phyloP scores from a whole-genome alignment of 2,329 filamentous ascomycete species.

The Ustilaginoidea virens region DNA sequence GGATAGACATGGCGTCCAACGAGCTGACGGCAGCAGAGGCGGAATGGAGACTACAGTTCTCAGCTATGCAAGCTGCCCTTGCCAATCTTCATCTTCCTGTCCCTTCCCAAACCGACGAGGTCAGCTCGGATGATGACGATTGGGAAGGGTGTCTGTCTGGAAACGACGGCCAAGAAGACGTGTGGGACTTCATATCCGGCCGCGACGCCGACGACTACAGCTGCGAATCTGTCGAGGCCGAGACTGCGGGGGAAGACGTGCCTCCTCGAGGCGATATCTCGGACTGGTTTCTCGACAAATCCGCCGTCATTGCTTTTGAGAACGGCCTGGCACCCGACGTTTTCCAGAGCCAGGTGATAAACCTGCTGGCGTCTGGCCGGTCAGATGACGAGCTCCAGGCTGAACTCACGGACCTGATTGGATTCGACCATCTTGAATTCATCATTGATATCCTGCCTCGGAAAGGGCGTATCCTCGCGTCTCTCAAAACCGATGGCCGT shows the following conservation, averaged over 20 bases:
- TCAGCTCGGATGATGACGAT: slow-evolving; percentile 49
- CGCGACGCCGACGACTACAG: slow-evolving; percentile 50
- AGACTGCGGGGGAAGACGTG: slow-evolving; percentile 27
- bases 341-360: slow-evolving; percentile 64
- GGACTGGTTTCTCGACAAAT: slow-evolving; percentile 59
- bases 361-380: slow-evolving; percentile 51
- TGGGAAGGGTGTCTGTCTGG: slow-evolving; percentile 38
- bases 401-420: slow-evolving; percentile 73
- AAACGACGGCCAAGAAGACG: slow-evolving; percentile 58
- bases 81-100: slow-evolving; percentile 47
- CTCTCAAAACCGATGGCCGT: slow-evolving; percentile 18
- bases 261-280: slow-evolving; percentile 26
- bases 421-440: slow-evolving; percentile 86
- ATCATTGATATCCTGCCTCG: slow-evolving; percentile 80
- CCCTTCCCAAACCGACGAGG: slow-evolving; percentile 23
- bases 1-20: slow-evolving; percentile 16
- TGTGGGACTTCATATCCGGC: slow-evolving; percentile 86
- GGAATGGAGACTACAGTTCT: slow-evolving; percentile 75
- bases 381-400: slow-evolving; percentile 84
- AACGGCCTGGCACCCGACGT: slow-evolving; percentile 52
- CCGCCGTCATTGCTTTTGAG: slow-evolving; percentile 48
- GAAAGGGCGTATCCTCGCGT: slow-evolving; percentile 48
- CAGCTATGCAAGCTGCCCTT: slow-evolving; percentile 74
- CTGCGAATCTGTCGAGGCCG: slow-evolving; percentile 45
- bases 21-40: slow-evolving; percentile 26